These are phyloP conservation scores for Neurospora sp. DNA, from an alignment of 2,329 filamentous ascomycete genomes.

Conservation along the genomic window DNA sequence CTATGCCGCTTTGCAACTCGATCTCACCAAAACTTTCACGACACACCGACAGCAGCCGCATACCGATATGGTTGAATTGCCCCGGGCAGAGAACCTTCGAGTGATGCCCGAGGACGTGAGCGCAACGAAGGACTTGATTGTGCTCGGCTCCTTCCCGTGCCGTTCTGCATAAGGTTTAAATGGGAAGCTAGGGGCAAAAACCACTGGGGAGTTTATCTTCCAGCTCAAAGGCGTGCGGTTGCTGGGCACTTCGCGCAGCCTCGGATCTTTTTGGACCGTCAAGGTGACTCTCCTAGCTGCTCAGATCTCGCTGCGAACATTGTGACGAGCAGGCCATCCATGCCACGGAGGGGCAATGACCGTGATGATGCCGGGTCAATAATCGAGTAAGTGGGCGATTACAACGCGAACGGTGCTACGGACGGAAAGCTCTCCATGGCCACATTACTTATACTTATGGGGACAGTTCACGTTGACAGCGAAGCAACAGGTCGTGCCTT, in stretches of 20 bases:
- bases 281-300: background rate
- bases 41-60: background rate
- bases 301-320: background rate
- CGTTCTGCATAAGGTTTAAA: background rate
- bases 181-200: background rate
- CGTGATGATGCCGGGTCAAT: background rate
- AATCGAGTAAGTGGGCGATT: background rate
- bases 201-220: background rate
- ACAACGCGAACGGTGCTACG: background rate
- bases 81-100: background rate
- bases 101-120: background rate
- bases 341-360: background rate
- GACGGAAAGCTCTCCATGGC: background rate
- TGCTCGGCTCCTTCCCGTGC: background rate
- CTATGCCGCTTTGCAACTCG: background rate
- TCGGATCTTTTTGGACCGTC: background rate
- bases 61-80: background rate
- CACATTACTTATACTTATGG: background rate
- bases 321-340: background rate
- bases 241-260: background rate
- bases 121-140: background rate
- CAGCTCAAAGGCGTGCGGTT: background rate
- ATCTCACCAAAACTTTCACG: too few relatives aligned
- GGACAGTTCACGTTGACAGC: background rate
- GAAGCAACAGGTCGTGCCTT: too few relatives aligned